Conservation (phyloP, 192 early-diverging fungal species). For the Coemansia sp. region DNA sequence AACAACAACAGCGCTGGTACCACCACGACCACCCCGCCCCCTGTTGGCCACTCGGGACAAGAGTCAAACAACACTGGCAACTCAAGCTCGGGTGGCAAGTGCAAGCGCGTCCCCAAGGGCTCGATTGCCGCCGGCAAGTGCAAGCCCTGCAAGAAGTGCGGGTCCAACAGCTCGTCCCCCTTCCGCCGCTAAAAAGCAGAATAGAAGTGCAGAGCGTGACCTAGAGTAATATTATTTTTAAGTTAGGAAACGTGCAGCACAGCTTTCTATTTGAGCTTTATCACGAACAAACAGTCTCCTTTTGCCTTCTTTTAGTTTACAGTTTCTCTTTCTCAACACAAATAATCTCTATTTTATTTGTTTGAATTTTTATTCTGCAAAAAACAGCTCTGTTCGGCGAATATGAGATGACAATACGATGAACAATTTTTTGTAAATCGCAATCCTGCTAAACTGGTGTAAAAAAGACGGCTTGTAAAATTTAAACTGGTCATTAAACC, state of each 20-base stretch:
- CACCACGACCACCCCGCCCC: background rate
- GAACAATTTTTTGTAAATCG: no score
- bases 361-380: background rate
- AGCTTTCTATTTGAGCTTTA: no score
- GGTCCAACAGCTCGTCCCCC: constrained; percentile 14
- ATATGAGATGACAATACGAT: no score
- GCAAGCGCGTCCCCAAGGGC: constrained; percentile 51
- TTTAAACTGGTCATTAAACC: no score
- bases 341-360: background rate
- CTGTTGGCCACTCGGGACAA: background rate
- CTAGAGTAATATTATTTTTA: no score
- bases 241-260: no score
- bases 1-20: background rate
- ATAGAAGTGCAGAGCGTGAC: no score
- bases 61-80: background rate
- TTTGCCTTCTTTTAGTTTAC: background rate
- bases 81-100: constrained; percentile 29
- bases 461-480: no score
- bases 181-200: constrained; percentile 28
- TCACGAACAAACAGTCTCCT: no score
- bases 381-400: no score
- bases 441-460: no score
- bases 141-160: constrained; percentile 53
- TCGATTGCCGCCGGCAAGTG: constrained; percentile 55
- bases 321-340: background rate